Base-by-base conservation (phyloP, 2,329 filamentous ascomycete species). In the Beauveria brongniartii region DNA sequence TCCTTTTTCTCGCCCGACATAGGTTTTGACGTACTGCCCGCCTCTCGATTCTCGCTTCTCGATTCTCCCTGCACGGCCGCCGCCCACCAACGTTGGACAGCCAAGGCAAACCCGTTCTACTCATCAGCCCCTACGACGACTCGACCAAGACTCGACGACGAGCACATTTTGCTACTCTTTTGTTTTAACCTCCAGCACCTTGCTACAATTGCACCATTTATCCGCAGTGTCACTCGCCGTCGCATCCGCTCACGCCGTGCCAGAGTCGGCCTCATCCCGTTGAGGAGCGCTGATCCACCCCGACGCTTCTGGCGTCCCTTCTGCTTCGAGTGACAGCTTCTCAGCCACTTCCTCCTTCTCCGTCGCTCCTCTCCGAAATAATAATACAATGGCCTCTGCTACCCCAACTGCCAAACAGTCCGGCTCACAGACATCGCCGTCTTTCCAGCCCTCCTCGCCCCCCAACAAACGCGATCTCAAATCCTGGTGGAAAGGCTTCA, bases 401-500 rank as follows among this genome's bases (percentile, higher is more conserved):
- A 61, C 59, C 9, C 59, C 59, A 4, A n/a, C 46, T 40, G 8
- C 52, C 37, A 59, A 59, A 50, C 58, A 60, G 41, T 16, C 28
- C 50, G 24, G 20, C n/a, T 43, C 58, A 30, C 59, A 56, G 18
- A 34, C 44, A 4, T 7, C 44, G 24, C 30, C 59, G 46, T 24
- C 59, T 8, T 51, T 55, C 43, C 58, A 61, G 26, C 58, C 58
- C 24, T 40, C 59, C 3, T 91, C 90, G 47, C 90, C 90, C 60
- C 91, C 91, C 34, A 91, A 86, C 66, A 95, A 89, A 78, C 86
- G 91, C 72, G 92, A 96, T 73, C 80, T 97, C 67, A 89, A 92
- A 68, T 95, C 90, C 63, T 99, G 94, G 94, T 97, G 94, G 94
- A 96, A 92, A 76, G 87, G 88, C 69, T 97, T 99, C 78, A 94